Conservation (phyloP, 306 rosid genomes). For the Dryas octopetala region DNA sequence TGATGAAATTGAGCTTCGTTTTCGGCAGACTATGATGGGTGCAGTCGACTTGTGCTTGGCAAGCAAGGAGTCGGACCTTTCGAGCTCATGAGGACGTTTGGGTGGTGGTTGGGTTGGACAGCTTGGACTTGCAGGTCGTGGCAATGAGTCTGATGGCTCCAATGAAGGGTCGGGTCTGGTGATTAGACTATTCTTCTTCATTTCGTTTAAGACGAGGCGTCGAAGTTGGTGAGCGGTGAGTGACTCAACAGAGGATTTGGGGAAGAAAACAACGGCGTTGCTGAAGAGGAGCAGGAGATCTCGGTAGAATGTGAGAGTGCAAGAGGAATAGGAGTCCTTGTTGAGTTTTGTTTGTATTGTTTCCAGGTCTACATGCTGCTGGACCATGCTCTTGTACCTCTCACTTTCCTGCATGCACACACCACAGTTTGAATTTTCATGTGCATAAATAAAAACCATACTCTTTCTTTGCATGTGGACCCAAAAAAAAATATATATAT, state of each 20-base stretch:
- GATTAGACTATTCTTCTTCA: constrained; percentile 38
- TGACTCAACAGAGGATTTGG: constrained; percentile 51
- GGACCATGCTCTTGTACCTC: constrained; percentile 48
- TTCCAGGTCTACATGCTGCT: constrained; percentile 65
- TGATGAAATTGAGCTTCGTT: constrained; percentile 49
- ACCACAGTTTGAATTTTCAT: not conserved
- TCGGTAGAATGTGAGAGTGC: constrained; percentile 44
- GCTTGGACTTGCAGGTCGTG: constrained; percentile 20
- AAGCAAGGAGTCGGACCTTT: constrained; percentile 49
- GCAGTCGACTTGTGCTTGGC: constrained; percentile 54
- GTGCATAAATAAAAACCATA: no score
- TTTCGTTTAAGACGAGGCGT: constrained; percentile 35
- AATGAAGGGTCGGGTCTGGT: constrained; percentile 29
- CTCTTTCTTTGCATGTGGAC: no score
- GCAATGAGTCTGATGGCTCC: constrained; percentile 29
- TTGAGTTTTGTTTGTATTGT: constrained; percentile 47
- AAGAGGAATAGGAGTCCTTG: constrained; percentile 52
- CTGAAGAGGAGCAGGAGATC: constrained; percentile 66
- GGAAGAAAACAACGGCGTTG: constrained; percentile 57
- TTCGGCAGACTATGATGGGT: constrained; percentile 80
- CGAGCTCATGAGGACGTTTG: constrained; percentile 31
- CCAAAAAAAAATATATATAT: no score
- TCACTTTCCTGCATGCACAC: constrained; percentile 45
- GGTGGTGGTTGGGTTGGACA: constrained; percentile 20
- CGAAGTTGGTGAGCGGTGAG: constrained; percentile 44